phyloP scores from a whole-genome alignment of 768 basidiomycete genomes.

The Cyclocybe cylindracea region DNA sequence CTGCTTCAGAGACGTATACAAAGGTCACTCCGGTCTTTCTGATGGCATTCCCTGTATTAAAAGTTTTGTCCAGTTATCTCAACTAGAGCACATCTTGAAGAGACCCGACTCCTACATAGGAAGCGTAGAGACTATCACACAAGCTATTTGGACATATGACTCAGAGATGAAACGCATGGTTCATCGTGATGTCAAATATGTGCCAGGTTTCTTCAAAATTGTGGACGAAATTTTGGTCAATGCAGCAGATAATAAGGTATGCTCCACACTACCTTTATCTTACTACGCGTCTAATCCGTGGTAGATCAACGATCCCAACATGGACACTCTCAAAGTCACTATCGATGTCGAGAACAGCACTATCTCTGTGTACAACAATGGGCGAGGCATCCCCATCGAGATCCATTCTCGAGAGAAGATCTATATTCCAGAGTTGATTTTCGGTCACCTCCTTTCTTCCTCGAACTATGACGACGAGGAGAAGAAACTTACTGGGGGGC shows the following conservation, averaged over 20 bases:
- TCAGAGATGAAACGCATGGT: conserved; percentile 82
- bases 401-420: conserved; percentile 92
- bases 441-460: conserved; percentile 90
- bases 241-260: conserved; percentile 97
- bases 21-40: conserved; percentile 53
- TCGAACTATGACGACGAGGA: conserved; percentile 99
- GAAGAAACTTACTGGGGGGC: conserved; percentile 97
- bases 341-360: conserved; percentile 82
- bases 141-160: conserved; percentile 95
- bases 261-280: conserved; percentile 12
- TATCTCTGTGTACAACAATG: conserved; percentile 96
- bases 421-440: conserved; percentile 96
- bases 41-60: background rate
- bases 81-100: conserved; percentile 92
- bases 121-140: conserved; percentile 85
- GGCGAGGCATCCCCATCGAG: conserved; percentile 94
- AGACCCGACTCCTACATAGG: conserved; percentile 97
- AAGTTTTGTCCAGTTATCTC: conserved; percentile 65
- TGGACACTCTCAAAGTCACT: conserved; percentile 89
- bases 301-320: conserved; percentile 88
- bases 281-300: background rate
- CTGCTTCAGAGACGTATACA: conserved; percentile 86
- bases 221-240: conserved; percentile 99
- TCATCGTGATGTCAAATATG: conserved; percentile 80
- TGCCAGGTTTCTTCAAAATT: conserved; percentile 99